Evolutionary conservation across 2,329 filamentous ascomycete genomes (phyloP), one percentile per base, ranked within the genome.

Genomic region (Triangularia verruculosa): DNA sequence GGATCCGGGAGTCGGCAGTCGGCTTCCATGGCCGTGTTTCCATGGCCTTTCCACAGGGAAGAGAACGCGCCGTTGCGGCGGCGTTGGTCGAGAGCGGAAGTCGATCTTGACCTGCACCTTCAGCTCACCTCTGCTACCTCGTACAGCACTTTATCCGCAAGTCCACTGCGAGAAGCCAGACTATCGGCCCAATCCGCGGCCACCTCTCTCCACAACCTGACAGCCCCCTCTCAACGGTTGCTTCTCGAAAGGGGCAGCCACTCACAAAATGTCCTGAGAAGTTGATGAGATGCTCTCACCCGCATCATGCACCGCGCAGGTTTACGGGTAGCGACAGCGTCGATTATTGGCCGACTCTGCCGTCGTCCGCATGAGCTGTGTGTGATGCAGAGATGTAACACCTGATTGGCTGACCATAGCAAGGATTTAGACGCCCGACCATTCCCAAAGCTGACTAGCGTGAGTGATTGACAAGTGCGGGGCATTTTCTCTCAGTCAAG

Each of bases 401-500:
- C 20, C 25, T 63, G 64, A 71, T 73, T 70, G 73, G 69, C 74
- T 73, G 75, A 73, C 74, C 64, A 65, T 22, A 39, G 51, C 70
- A 69, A 65, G 73, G 71, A 72, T 75, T 73, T 79, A 79, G 75
- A 78, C 77, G 77, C 78, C 75, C 70, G 72, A 68, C 74, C 71
- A 70, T 62, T 67, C 71, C 71, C 62, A 69, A 72, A 68, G 59
- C 9, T 67, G 74, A 61, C 70, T 77, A 75, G 76, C 69, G 69
- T 65, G 12, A 57, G 65, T 68, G 67, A 70, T 69, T 34, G 28
- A 28, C 32, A 54, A 56, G 43, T 55, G 58, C 57, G 53, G 52
- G 30, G 53, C 58, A 39, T 34, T 54, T 32, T 61, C 54, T 28
- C 24, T 54, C 65, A 25, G 22, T 47, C 25, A 17, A 24, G n/a